These are phyloP conservation scores for Delitschia confertaspora DNA, from an alignment of 495 filamentous ascomycete genomes.

Conservation along the genomic window DNA sequence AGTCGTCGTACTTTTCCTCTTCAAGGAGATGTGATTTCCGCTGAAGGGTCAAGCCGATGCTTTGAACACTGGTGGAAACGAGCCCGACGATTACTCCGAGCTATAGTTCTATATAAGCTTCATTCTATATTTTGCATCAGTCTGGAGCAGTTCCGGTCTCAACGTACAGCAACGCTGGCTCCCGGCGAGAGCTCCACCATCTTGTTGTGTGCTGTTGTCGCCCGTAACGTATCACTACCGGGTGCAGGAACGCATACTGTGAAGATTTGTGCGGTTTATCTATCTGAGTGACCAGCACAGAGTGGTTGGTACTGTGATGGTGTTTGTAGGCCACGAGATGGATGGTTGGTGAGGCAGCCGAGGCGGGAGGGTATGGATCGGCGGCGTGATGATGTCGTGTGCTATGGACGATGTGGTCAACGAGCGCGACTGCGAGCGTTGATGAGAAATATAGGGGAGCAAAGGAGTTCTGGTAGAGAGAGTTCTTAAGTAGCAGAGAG, in stretches of 20 bases:
- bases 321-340: constrained; percentile 13
- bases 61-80: constrained; percentile 85
- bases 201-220: constrained; percentile 36
- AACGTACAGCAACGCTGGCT: constrained; percentile 74
- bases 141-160: background rate
- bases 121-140: background rate
- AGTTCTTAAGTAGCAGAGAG: too few relatives aligned
- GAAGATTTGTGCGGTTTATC: background rate
- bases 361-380: constrained; percentile 18
- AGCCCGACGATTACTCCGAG: constrained; percentile 90
- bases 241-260: constrained; percentile 16
- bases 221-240: constrained; percentile 13
- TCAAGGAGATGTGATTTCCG: constrained; percentile 97
- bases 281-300: constrained; percentile 13
- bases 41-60: constrained; percentile 92
- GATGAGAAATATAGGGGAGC: too few relatives aligned
- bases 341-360: constrained; percentile 9
- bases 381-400: constrained; percentile 28
- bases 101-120: constrained; percentile 36
- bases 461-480: too few relatives aligned
- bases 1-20: constrained; percentile 78
- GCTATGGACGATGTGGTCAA: too few relatives aligned
- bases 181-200: constrained; percentile 77
- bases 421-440: too few relatives aligned
- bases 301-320: background rate